These are phyloP conservation scores for Urochloa ruziziensis DNA, from an alignment of 176 grass and related monocot genomes.

Conservation along the genomic window DNA sequence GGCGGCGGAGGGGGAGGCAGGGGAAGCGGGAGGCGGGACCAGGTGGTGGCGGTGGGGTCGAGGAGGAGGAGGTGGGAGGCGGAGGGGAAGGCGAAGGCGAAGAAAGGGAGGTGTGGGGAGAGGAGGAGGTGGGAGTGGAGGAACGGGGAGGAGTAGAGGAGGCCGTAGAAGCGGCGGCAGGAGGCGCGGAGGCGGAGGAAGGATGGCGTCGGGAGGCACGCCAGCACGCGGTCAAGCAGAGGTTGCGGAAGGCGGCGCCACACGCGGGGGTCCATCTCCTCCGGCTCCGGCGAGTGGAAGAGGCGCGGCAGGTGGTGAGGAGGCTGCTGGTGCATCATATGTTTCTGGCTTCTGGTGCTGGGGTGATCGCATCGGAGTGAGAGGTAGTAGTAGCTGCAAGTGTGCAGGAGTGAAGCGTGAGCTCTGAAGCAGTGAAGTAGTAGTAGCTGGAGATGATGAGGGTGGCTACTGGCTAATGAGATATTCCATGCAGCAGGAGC, in stretches of 20 bases:
- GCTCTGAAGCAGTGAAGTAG: slow-evolving; percentile 9
- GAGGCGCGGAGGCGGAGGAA: slow-evolving; percentile 81
- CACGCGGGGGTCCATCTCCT: slow-evolving; percentile 69
- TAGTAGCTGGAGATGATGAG: not conserved
- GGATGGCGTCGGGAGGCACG: slow-evolving; percentile 63
- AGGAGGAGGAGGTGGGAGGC: slow-evolving; percentile 44
- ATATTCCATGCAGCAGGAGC: not conserved
- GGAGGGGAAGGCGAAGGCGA: slow-evolving; percentile 60
- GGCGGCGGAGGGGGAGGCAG: slow-evolving; percentile 20
- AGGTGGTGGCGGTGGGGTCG: slow-evolving; percentile 50
- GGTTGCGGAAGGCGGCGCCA: slow-evolving; percentile 76
- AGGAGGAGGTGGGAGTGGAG: slow-evolving; percentile 83
- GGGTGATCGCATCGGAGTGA: not conserved
- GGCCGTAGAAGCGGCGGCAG: slow-evolving; percentile 77
- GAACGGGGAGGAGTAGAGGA: slow-evolving; percentile 88
- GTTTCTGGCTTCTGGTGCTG: not conserved
- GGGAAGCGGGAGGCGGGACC: slow-evolving; percentile 60
- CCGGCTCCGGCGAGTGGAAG: not conserved
- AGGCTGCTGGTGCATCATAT: slow-evolving; percentile 38
- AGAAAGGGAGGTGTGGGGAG: slow-evolving; percentile 75
- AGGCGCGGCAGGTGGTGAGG: slow-evolving; percentile 17
- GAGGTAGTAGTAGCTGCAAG: not conserved
- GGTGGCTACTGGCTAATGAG: not conserved
- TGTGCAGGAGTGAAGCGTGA: slow-evolving; percentile 6
- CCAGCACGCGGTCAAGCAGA: slow-evolving; percentile 78